These are phyloP conservation scores for Aplosporella prunicola DNA, from an alignment of 2,329 filamentous ascomycete genomes.

Conservation along the genomic window DNA sequence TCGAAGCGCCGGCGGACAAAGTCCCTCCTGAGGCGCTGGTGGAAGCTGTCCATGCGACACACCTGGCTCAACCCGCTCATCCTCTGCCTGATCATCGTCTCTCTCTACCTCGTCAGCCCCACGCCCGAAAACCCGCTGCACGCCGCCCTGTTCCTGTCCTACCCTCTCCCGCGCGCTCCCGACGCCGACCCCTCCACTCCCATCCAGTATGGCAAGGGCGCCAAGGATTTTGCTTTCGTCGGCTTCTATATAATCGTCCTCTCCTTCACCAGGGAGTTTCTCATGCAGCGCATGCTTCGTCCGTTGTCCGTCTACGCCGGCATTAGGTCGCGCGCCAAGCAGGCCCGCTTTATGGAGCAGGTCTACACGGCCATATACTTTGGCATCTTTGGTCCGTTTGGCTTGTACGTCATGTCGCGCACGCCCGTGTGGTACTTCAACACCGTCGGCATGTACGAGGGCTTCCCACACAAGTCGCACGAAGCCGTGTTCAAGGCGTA, in stretches of 20 bases:
- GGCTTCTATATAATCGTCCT: conserved; percentile 82
- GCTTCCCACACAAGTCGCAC: conserved; percentile 74
- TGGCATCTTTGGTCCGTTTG: conserved; percentile 67
- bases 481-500: conserved; percentile 84
- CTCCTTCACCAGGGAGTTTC: conserved; percentile 87
- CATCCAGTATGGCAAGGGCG: conserved; percentile 78
- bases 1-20: conserved; percentile 39
- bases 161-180: conserved; percentile 53
- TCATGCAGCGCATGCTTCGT: conserved; percentile 83
- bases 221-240: conserved; percentile 77
- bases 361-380: conserved; percentile 93
- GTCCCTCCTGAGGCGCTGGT: conserved; percentile 36
- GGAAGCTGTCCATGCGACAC: conserved; percentile 40
- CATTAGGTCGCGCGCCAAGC: conserved; percentile 65
- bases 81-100: conserved; percentile 53
- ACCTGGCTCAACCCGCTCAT: conserved; percentile 61
- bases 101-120: conserved; percentile 66
- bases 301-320: conserved; percentile 63
- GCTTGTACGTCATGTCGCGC: conserved; percentile 80
- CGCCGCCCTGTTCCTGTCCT: conserved; percentile 82
- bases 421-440: conserved; percentile 97
- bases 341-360: conserved; percentile 91
- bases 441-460: conserved; percentile 80
- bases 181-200: conserved; percentile 35
- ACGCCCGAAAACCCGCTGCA: conserved; percentile 68